phyloP scores from a whole-genome alignment of 2,329 filamentous ascomycete genomes.

The Macrophomina tecta region DNA sequence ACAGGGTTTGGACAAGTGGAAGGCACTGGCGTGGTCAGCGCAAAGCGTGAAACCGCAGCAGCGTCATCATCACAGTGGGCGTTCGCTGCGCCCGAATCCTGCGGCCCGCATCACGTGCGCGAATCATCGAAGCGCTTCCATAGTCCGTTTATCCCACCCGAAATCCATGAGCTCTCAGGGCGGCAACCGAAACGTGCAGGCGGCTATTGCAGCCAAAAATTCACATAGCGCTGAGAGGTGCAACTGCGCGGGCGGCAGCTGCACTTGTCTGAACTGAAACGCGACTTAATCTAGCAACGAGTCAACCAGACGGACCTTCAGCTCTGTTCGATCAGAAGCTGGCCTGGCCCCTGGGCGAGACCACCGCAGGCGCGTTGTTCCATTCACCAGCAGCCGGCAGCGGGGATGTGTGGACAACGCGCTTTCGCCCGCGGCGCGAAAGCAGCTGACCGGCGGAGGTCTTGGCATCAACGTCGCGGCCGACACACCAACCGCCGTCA shows the following conservation, averaged over 20 bases:
- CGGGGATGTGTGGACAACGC: background rate
- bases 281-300: no score
- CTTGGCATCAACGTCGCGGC: constrained; percentile 21
- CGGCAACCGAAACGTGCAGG: background rate
- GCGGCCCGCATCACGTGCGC: constrained; percentile 12
- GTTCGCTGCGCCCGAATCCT: constrained; percentile 12
- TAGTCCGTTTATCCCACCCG: background rate
- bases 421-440: constrained; percentile 17
- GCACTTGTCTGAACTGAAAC: no score
- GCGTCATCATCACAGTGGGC: constrained; percentile 23
- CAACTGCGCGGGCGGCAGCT: no score
- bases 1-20: constrained; percentile 15
- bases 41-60: constrained; percentile 11
- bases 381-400: background rate
- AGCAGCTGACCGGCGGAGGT: constrained; percentile 16
- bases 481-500: constrained; percentile 19
- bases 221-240: no score
- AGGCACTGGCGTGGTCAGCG: constrained; percentile 7
- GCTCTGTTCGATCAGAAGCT: no score
- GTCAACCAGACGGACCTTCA: no score
- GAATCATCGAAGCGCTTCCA: background rate
- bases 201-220: no score
- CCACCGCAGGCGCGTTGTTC: background rate
- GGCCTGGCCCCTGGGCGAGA: background rate
- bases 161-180: background rate